Conservation (phyloP, 805 yeast species). For the Wickerhamomyces chambardii region DNA sequence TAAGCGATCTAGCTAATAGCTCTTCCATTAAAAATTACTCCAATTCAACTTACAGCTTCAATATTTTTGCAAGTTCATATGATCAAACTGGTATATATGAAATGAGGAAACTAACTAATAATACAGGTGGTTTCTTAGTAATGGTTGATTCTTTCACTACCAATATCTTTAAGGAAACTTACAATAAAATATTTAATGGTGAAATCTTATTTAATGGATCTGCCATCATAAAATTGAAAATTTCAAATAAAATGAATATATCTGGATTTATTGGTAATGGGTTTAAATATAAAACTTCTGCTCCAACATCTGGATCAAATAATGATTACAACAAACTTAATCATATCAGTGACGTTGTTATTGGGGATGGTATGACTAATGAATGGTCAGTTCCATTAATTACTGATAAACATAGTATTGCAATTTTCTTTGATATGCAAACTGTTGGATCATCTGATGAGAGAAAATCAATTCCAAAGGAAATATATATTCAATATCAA, state of each 20-base stretch:
- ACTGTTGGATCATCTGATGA: slow-evolving; percentile 25
- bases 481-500: slow-evolving; percentile 63
- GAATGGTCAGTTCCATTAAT: slow-evolving; percentile 73
- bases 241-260: slow-evolving; percentile 73
- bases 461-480: slow-evolving; percentile 16
- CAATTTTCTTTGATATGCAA: slow-evolving; percentile 72
- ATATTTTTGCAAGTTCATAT: slow-evolving; percentile 84
- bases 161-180: slow-evolving; percentile 85
- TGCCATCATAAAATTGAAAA: slow-evolving; percentile 74
- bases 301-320: too few species aligned
- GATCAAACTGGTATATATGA: slow-evolving; percentile 92
- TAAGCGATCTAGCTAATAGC: slow-evolving; percentile 47
- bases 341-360: slow-evolving; percentile 86
- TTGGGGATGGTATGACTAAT: slow-evolving; percentile 69
- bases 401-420: slow-evolving; percentile 82
- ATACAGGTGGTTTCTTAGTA: slow-evolving; percentile 81
- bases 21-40: neutral
- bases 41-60: slow-evolving; percentile 48
- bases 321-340: too few species aligned
- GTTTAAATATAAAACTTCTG: slow-evolving; percentile 44
- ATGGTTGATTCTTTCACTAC: slow-evolving; percentile 88
- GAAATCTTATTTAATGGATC: slow-evolving; percentile 81
- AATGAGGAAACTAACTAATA: slow-evolving; percentile 73
- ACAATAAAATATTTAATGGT: slow-evolving; percentile 68
- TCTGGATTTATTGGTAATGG: slow-evolving; percentile 83